These are phyloP conservation scores for Earliella scabrosa DNA, from an alignment of 1,284 basidiomycete genomes.

Conservation along the genomic window DNA sequence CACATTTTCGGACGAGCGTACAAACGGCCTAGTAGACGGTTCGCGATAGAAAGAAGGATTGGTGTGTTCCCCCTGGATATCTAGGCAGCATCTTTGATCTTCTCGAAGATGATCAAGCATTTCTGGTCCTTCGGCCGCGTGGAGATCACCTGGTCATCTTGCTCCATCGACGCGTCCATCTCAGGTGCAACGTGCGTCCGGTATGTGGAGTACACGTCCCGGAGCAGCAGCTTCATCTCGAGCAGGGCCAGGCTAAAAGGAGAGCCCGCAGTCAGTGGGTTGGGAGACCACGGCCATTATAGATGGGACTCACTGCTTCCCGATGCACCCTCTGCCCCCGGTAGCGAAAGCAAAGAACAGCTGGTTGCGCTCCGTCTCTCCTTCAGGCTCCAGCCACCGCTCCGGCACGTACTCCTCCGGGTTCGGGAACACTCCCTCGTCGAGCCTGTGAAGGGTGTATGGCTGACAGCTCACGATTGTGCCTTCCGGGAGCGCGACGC, in stretches of 20 bases:
- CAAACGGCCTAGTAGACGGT: no score
- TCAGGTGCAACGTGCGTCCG: slow-evolving; percentile 25
- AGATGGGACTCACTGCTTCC: slow-evolving; percentile 33
- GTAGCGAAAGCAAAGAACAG: slow-evolving; percentile 31
- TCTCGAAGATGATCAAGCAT: slow-evolving; percentile 28
- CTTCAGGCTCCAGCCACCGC: slow-evolving; percentile 85
- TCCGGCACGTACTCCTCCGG: slow-evolving; percentile 87
- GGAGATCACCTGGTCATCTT: slow-evolving; percentile 28
- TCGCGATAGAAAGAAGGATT: no score
- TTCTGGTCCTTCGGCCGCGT: slow-evolving; percentile 28
- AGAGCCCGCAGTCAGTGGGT: neutral
- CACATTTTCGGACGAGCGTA: no score
- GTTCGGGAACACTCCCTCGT: slow-evolving; percentile 84
- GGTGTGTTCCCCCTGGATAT: no score
- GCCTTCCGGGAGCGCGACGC: slow-evolving; percentile 87
- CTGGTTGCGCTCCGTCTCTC: slow-evolving; percentile 40
- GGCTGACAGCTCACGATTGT: slow-evolving; percentile 96
- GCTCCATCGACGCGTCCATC: slow-evolving; percentile 29
- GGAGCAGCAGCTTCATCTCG: slow-evolving; percentile 31
- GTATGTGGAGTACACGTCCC: slow-evolving; percentile 27
- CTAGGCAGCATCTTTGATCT: neutral
- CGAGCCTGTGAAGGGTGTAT: slow-evolving; percentile 86
- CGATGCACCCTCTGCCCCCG: slow-evolving; percentile 31
- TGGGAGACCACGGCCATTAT: no score
- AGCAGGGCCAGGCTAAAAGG: slow-evolving; percentile 26